These are phyloP conservation scores for Chlorella ohadii DNA, from an alignment of 139 green algal species.

Conservation along the genomic window DNA sequence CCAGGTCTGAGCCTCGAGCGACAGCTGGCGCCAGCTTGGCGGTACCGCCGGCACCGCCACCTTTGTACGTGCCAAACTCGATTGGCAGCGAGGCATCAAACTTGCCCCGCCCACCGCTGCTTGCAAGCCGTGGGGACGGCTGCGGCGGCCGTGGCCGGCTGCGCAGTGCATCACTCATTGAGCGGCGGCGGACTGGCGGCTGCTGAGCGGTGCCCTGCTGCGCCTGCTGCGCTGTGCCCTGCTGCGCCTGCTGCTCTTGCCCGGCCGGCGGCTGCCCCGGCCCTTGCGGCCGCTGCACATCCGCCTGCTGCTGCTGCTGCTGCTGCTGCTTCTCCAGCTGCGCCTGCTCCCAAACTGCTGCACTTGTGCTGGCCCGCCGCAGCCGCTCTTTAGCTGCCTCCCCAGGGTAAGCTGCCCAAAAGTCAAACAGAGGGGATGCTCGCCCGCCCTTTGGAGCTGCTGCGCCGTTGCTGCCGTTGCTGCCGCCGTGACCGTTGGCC, in stretches of 20 bases:
- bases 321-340: neutral
- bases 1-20: neutral
- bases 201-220: neutral
- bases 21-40: neutral
- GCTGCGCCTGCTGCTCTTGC: neutral
- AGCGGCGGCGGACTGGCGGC: neutral
- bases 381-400: neutral
- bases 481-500: neutral
- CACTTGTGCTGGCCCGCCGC: neutral
- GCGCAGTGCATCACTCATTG: neutral
- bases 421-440: neutral
- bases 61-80: too few species aligned
- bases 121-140: too few species aligned
- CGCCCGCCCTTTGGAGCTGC: neutral
- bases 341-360: too few species aligned
- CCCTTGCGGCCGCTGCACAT: neutral
- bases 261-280: neutral
- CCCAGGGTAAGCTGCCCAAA: neutral
- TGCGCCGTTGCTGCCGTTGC: neutral
- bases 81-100: neutral
- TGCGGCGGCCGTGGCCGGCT: neutral
- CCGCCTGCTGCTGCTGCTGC: neutral
- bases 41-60: too few species aligned
- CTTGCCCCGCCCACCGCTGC: neutral
- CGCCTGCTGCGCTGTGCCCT: neutral